Percentiles rank a stretch among this genome's conserved stretches.
Conservation (phyloP, 139 green algal genomes). For the Chlamydomonas eustigma region DNA sequence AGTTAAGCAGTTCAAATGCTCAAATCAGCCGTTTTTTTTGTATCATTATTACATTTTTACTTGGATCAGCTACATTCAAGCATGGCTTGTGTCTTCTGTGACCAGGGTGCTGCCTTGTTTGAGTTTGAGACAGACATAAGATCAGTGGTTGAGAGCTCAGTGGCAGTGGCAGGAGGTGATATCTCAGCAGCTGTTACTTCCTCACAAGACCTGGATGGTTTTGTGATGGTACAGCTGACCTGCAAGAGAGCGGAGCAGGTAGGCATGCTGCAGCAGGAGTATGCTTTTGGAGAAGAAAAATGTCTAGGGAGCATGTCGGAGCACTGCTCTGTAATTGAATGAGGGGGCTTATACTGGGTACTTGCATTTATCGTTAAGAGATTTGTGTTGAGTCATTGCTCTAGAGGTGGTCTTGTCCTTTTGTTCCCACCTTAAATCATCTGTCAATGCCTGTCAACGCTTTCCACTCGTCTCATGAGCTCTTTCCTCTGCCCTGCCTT, state of each 20-base stretch:
- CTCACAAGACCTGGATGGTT: not conserved
- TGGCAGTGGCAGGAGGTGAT: not conserved
- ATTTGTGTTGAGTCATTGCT: no score
- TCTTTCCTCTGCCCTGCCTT: no score
- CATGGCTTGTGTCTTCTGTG: no score
- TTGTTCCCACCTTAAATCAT: not conserved
- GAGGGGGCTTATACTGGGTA: no score
- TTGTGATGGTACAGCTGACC: not conserved
- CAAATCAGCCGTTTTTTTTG: no score
- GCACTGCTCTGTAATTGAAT: no score
- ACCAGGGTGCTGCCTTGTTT: slow-evolving; percentile 10
- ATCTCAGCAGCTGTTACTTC: not conserved
- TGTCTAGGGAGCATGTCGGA: no score
- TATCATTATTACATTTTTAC: no score
- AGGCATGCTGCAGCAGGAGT: not conserved
- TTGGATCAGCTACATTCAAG: no score
- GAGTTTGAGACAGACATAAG: slow-evolving; percentile 3
- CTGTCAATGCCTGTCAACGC: not conserved
- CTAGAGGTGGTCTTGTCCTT: not conserved
- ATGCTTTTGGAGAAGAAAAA: not conserved
- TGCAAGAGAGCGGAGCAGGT: not conserved
- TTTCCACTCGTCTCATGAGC: no score
- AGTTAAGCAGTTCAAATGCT: no score
- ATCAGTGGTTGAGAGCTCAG: not conserved
- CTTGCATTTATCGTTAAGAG: no score